Evolutionary conservation across 2,329 filamentous ascomycete genomes (phyloP).

Genomic region (Aspergillus sp.): DNA sequence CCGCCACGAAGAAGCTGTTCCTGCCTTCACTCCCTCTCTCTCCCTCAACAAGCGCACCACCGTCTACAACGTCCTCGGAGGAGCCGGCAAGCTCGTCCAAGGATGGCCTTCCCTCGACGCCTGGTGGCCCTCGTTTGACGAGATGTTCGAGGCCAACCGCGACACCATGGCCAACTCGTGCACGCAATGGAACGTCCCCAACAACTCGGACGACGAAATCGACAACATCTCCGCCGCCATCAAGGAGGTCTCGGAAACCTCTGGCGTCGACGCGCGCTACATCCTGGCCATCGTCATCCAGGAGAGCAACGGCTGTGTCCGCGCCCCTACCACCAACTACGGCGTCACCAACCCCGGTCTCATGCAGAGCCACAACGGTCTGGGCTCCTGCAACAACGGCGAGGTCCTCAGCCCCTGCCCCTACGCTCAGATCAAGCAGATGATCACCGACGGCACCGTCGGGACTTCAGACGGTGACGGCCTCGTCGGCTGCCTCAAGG

Average conservation of each 20-base stretch:
- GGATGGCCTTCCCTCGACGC: conserved; percentile 31
- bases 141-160: conserved; percentile 26
- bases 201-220: conserved; percentile 37
- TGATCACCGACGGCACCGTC: conserved; percentile 45
- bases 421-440: conserved; percentile 35
- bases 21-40: conserved; percentile 3
- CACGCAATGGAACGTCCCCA: conserved; percentile 23
- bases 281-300: conserved; percentile 53
- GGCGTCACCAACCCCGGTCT: conserved; percentile 50
- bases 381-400: conserved; percentile 41
- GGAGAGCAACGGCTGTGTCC: conserved; percentile 52
- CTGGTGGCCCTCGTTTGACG: conserved; percentile 30
- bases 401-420: conserved; percentile 32
- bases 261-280: conserved; percentile 45
- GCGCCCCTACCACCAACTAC: conserved; percentile 47
- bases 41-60: conserved; percentile 9
- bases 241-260: conserved; percentile 34
- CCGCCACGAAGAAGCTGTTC: not conserved
- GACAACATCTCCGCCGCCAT: conserved; percentile 39
- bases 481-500: conserved; percentile 37
- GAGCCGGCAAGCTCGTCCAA: conserved; percentile 19
- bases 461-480: conserved; percentile 43
- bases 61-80: conserved; percentile 15
- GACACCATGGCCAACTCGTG: conserved; percentile 22
- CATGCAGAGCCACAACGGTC: conserved; percentile 37